Conservation (phyloP, 2,329 filamentous ascomycete species). For the Aspergillus sp. region DNA sequence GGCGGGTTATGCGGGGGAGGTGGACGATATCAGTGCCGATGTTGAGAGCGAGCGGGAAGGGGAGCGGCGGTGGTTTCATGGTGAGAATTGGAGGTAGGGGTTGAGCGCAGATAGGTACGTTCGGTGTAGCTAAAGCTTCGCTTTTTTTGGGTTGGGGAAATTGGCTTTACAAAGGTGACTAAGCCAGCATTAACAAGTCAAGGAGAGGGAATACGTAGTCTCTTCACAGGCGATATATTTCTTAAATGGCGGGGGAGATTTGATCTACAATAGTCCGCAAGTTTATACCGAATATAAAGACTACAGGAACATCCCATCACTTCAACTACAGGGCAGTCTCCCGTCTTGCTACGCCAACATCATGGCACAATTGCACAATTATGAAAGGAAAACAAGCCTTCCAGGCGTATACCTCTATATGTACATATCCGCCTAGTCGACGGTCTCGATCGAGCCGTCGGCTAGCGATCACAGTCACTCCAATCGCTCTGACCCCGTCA, state of each 20-base stretch:
- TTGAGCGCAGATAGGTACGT: neutral
- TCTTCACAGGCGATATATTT: neutral
- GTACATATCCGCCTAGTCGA: constrained; percentile 24
- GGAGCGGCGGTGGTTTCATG: constrained; percentile 53
- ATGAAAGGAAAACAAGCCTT: constrained; percentile 9
- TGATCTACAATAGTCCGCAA: neutral
- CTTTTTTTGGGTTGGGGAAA: neutral
- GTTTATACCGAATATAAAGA: neutral
- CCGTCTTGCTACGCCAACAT: neutral
- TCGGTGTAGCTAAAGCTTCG: neutral
- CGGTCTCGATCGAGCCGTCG: neutral
- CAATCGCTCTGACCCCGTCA: constrained; percentile 3
- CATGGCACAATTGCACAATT: neutral
- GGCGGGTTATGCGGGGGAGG: constrained; percentile 62
- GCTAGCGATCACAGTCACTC: constrained; percentile 1
- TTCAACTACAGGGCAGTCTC: neutral
- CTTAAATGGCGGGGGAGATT: neutral
- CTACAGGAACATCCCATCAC: neutral
- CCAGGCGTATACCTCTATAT: constrained; percentile 29
- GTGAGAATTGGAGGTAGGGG: neutral
- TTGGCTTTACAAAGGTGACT: constrained; percentile 3
- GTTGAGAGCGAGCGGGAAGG: constrained; percentile 55
- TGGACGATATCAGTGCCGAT: constrained; percentile 80
- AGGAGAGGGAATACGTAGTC: neutral
- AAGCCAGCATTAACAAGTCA: neutral